phyloP scores from a whole-genome alignment of 2,329 filamentous ascomycete genomes.

The Septoria petroselini region DNA sequence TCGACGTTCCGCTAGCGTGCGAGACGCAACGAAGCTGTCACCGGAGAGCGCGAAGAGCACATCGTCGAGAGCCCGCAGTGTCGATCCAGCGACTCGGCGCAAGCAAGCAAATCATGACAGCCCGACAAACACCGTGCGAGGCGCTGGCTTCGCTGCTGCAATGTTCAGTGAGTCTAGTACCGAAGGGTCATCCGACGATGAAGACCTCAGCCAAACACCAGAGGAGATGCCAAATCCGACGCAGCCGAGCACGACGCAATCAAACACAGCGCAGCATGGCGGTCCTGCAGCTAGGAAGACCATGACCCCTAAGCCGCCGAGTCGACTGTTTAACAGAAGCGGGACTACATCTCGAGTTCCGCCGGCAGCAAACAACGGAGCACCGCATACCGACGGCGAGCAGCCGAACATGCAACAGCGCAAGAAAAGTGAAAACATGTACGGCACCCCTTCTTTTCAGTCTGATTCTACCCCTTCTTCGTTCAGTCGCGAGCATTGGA shows the following conservation, averaged over 20 bases:
- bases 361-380: conserved; percentile 9
- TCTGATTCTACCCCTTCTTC: conserved; percentile 14
- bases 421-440: conserved; percentile 36
- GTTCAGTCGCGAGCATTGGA: conserved; percentile 19
- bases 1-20: conserved; percentile 53
- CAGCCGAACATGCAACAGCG: conserved; percentile 31
- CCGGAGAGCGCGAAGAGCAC: conserved; percentile 29
- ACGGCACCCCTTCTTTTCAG: conserved; percentile 26
- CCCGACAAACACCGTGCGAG: neutral
- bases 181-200: conserved; percentile 6
- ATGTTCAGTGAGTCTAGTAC: conserved; percentile 14
- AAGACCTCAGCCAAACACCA: conserved; percentile 9
- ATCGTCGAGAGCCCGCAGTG: conserved; percentile 27
- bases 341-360: conserved; percentile 18
- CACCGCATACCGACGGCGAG: conserved; percentile 22
- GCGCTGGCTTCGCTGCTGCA: conserved; percentile 9
- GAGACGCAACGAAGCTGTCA: conserved; percentile 41
- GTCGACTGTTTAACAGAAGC: conserved; percentile 28
- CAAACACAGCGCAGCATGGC: conserved; percentile 17
- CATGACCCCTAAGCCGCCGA: conserved; percentile 35
- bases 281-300: conserved; percentile 30
- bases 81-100: conserved; percentile 18
- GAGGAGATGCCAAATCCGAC: conserved; percentile 9
- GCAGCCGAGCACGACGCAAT: conserved; percentile 6
- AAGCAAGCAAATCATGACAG: conserved; percentile 14